Percentiles rank a stretch among this genome's conserved stretches.
phyloP scores from a whole-genome alignment of 179 eudicot genomes.

The Beta corolliflora region DNA sequence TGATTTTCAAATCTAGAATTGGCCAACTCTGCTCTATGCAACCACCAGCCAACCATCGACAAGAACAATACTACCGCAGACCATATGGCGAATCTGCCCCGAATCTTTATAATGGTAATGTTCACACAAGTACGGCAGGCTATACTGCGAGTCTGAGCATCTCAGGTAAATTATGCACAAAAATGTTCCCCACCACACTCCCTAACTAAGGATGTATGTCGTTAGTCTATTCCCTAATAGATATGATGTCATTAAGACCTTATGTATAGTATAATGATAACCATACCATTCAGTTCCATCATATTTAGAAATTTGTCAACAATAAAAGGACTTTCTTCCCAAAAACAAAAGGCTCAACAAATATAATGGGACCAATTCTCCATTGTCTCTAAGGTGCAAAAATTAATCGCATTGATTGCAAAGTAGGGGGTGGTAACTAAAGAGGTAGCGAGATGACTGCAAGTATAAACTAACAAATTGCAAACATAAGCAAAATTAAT shows the following conservation, averaged over 20 bases:
- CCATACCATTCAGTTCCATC: neutral
- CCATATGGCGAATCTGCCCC: no score
- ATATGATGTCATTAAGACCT: neutral
- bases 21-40: no score
- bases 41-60: no score
- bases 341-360: neutral
- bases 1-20: neutral
- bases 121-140: no score
- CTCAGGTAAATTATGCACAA: no score
- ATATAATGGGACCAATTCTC: neutral
- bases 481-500: no score
- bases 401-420: neutral
- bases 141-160: no score
- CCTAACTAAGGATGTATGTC: no score
- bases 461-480: neutral
- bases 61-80: no score
- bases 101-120: no score
- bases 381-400: neutral
- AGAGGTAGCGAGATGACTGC: neutral
- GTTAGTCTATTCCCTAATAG: neutral
- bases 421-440: neutral
- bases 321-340: neutral
- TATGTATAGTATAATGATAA: no score
- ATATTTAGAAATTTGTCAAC: neutral
- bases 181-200: no score